Base-by-base conservation (phyloP, 140 eudicot genomes). In the Anethum foeniculum region DNA sequence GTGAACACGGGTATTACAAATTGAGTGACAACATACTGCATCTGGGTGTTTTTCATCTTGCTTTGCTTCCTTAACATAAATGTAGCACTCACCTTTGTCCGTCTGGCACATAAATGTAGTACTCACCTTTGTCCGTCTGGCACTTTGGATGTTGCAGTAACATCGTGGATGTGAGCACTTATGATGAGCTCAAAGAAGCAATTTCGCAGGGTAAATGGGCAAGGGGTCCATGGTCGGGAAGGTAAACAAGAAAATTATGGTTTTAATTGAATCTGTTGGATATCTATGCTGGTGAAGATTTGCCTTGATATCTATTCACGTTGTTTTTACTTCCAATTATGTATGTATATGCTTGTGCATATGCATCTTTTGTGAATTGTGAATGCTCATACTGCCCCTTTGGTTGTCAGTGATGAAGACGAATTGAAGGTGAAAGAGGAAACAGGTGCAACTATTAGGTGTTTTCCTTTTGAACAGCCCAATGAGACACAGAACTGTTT, bases 201-300 rank as follows among this genome's bases (percentile, higher is more conserved):
- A 88, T 94, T 56, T 86, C 87, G 54, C 91, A 84, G 81, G 99
- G 95, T 52, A 94, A 94, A 90, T 94, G 97, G 99, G 99, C 97
- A 16, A 88, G 99, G 83, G 99, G 97, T 51, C 97, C 97, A 81
- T 94, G 97, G 99, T 84, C 94, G 7, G 97, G 91, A 82, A 90
- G 99, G 99, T 92, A 82, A 2, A 28, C 48, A 27, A 43, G 39
- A 75, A 27, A 47, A 11, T 48, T 23, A 41, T 43, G 11, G 12
- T 5, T 48, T 46, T 46, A 11, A n/a, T 25, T 27, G 7, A 43
- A 75, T 43, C 7, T 21, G 30, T 43, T 4, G 21, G 36, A 30
- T 51, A 69, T 71, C 19, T 69, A 18, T 23, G 39, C 13, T 38
- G 56, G 72, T 77, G 48, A 36, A 7, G 51, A 18, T 54, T 36